Percentiles rank a stretch among this genome's conserved stretches.
phyloP scores from a whole-genome alignment of 1,139 yeast species.

The Taphrina confusa region DNA sequence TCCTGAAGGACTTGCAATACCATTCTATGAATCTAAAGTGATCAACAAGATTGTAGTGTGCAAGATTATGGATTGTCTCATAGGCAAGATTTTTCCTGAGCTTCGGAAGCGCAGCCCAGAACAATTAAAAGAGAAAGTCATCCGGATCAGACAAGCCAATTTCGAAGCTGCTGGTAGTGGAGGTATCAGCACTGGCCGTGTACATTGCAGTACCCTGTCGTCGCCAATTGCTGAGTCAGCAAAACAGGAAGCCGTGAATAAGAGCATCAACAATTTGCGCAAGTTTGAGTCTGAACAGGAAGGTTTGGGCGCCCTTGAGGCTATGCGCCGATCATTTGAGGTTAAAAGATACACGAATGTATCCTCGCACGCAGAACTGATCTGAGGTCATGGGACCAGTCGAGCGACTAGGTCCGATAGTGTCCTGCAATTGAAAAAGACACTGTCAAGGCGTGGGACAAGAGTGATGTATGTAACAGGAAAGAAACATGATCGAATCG shows the following conservation, averaged over 20 bases:
- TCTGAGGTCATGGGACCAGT: no score
- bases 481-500: no score
- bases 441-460: no score
- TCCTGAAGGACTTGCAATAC: conserved; percentile 4
- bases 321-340: conserved; percentile 11
- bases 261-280: neutral
- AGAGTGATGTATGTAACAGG: no score
- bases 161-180: conserved; percentile 20
- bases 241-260: neutral
- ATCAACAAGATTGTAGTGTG: conserved; percentile 12
- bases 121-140: conserved; percentile 20
- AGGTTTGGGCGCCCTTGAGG: conserved; percentile 5
- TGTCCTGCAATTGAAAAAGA: no score
- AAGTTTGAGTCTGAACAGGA: conserved; percentile 2
- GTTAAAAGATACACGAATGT: no score
- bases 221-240: neutral
- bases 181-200: conserved; percentile 15
- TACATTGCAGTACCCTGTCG: neutral
- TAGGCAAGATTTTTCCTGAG: conserved; percentile 27
- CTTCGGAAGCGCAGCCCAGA: conserved; percentile 23
- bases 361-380: no score
- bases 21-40: conserved; percentile 18
- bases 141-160: conserved; percentile 19
- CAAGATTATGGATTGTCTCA: conserved; percentile 4
- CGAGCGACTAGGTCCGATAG: no score